Evolutionary conservation across 176 grass and related monocot genomes (phyloP).

Genomic region (Avena eriantha): DNA sequence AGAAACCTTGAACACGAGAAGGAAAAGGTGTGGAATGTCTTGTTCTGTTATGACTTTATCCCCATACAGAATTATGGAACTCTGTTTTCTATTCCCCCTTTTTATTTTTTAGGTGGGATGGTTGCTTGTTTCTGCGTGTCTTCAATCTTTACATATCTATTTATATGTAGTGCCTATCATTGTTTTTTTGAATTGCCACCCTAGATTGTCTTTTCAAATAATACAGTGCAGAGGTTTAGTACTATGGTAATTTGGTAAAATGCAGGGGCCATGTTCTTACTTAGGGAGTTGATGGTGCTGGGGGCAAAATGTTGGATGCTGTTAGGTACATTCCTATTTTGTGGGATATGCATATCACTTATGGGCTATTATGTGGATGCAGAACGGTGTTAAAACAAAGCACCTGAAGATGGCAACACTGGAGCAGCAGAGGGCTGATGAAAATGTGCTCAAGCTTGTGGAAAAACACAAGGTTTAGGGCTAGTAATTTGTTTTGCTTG

Average conservation of each 20-base stretch:
- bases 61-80: not conserved
- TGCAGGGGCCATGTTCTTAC: not conserved
- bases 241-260: slow-evolving; percentile 21
- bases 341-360: slow-evolving; percentile 14
- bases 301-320: not conserved
- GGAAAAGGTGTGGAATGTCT: slow-evolving; percentile 40
- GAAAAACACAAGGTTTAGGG: slow-evolving; percentile 66
- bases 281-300: not conserved
- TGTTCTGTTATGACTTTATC: not conserved
- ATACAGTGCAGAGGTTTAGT: slow-evolving; percentile 26
- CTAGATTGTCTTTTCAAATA: slow-evolving; percentile 17
- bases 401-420: slow-evolving; percentile 61
- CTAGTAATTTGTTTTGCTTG: slow-evolving; percentile 6
- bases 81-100: not conserved
- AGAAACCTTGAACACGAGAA: slow-evolving; percentile 64
- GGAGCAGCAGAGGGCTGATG: slow-evolving; percentile 68
- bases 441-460: slow-evolving; percentile 66
- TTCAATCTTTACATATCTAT: not conserved
- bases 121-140: not conserved
- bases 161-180: not conserved
- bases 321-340: slow-evolving; percentile 6
- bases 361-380: slow-evolving; percentile 23
- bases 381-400: slow-evolving; percentile 60
- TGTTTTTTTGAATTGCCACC: slow-evolving; percentile 14
- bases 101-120: not conserved